A percentile compares a stretch with the other conserved stretches of the same genome.
phyloP scores from a whole-genome alignment of 2,329 filamentous ascomycete genomes.

The Bisporella sp. region DNA sequence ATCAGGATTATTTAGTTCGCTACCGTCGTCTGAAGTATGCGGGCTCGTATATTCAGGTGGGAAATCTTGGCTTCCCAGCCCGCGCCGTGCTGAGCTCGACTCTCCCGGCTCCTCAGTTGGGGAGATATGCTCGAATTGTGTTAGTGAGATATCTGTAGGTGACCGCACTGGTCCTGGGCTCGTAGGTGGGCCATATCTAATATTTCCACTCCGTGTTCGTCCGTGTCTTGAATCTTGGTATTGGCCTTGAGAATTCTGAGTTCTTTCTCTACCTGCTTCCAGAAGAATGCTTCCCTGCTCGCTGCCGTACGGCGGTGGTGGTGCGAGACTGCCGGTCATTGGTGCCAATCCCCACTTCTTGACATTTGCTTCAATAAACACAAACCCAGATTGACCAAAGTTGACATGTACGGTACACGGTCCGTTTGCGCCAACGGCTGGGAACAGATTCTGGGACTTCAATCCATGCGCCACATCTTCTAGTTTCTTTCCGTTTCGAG shows the following conservation, averaged over 20 bases:
- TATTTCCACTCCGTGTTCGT: slow-evolving; percentile 70
- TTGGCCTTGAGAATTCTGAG: slow-evolving; percentile 38
- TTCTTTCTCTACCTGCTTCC: slow-evolving; percentile 63
- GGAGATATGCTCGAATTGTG: slow-evolving; percentile 69
- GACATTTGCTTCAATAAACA: slow-evolving; percentile 98
- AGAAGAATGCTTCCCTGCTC: slow-evolving; percentile 95
- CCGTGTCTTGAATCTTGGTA: slow-evolving; percentile 45
- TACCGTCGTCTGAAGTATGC: slow-evolving; percentile 48
- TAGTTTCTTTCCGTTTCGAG: slow-evolving; percentile 92
- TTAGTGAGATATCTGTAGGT: slow-evolving; percentile 92
- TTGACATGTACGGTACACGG: slow-evolving; percentile 93
- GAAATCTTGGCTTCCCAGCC: slow-evolving; percentile 35
- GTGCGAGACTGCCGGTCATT: slow-evolving; percentile 89
- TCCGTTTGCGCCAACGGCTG: slow-evolving; percentile 91
- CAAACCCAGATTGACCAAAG: slow-evolving; percentile 94
- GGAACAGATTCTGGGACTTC: slow-evolving; percentile 95
- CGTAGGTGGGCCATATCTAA: slow-evolving; percentile 64
- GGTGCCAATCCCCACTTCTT: slow-evolving; percentile 99
- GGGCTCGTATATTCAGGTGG: slow-evolving; percentile 69
- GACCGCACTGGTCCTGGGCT: slow-evolving; percentile 86
- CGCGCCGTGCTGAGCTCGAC: slow-evolving; percentile 23
- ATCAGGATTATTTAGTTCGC: slow-evolving; percentile 45
- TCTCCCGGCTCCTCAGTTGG: slow-evolving; percentile 60
- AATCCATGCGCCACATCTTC: slow-evolving; percentile 91
- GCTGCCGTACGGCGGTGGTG: slow-evolving; percentile 91